phyloP scores from a whole-genome alignment of 2,329 filamentous ascomycete species.

The Whalleya microplaca region DNA sequence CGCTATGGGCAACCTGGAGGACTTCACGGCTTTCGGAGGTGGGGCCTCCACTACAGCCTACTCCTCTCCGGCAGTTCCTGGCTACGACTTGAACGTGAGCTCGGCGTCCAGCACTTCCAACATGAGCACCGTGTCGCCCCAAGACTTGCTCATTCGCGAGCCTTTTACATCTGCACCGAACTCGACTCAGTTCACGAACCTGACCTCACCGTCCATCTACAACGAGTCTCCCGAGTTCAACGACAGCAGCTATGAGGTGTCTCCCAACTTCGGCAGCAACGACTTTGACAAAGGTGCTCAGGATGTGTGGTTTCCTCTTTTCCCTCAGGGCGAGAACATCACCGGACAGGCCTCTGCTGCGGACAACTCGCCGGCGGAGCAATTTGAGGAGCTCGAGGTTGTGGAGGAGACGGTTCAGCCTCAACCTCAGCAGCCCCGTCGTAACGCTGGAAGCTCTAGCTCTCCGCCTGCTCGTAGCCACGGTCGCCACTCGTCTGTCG shows the following conservation, averaged over 20 bases:
- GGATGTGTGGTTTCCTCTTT: slow-evolving; percentile 73
- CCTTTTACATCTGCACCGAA: slow-evolving; percentile 76
- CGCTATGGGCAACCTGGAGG: slow-evolving; percentile 63
- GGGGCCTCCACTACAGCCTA: slow-evolving; percentile 51
- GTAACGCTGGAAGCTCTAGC: slow-evolving; percentile 55
- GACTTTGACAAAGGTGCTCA: slow-evolving; percentile 57
- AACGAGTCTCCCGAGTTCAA: slow-evolving; percentile 75
- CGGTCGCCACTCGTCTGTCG: slow-evolving; percentile 67
- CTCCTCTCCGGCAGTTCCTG: slow-evolving; percentile 56
- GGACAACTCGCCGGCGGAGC: slow-evolving; percentile 48
- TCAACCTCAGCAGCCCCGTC: too few species aligned
- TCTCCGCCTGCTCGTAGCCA: slow-evolving; percentile 47
- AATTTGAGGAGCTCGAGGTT: slow-evolving; percentile 54
- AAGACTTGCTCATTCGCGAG: slow-evolving; percentile 75
- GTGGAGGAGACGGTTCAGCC: slow-evolving; percentile 44
- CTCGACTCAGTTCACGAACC: slow-evolving; percentile 77
- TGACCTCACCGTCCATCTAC: slow-evolving; percentile 83
- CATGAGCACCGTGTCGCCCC: slow-evolving; percentile 78
- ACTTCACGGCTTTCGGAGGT: slow-evolving; percentile 61
- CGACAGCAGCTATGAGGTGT: slow-evolving; percentile 75
- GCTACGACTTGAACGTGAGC: slow-evolving; percentile 55
- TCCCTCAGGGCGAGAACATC: slow-evolving; percentile 55
- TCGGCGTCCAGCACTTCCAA: slow-evolving; percentile 54
- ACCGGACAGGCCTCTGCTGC: slow-evolving; percentile 33
- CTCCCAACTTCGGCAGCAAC: slow-evolving; percentile 71